Conservation (phyloP, 2,329 filamentous ascomycete species). For the Arthroderma sp. region DNA sequence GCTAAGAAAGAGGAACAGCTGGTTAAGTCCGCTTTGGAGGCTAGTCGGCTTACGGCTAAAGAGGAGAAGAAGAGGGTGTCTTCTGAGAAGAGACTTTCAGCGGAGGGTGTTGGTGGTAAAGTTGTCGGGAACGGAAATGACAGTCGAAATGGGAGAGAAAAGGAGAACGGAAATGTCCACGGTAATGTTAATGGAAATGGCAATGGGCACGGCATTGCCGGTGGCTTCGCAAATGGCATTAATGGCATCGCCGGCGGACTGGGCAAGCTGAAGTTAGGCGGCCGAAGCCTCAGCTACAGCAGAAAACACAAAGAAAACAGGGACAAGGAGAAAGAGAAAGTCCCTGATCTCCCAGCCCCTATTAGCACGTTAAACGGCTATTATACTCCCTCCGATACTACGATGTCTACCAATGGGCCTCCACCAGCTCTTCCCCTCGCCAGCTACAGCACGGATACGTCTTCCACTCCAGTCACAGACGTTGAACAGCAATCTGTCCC, state of each 20-base stretch:
- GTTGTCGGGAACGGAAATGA: not conserved
- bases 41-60: conserved; percentile 49
- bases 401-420: not conserved
- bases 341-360: conserved; percentile 6
- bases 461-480: not conserved
- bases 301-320: conserved; percentile 43
- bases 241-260: conserved; percentile 36
- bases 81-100: conserved; percentile 8
- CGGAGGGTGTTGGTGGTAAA: not conserved
- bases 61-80: conserved; percentile 38
- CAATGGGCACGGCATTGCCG: not conserved
- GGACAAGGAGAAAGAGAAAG: conserved; percentile 23
- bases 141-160: not conserved
- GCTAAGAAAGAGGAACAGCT: conserved; percentile 48
- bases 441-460: not conserved
- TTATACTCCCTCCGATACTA: not conserved
- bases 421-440: not conserved
- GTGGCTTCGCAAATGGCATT: conserved; percentile 33
- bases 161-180: not conserved
- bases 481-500: not conserved
- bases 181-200: conserved; percentile 26
- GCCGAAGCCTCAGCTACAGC: conserved; percentile 60
- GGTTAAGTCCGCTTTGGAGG: conserved; percentile 53
- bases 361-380: not conserved
- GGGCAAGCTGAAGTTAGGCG: conserved; percentile 56